Conservation (phyloP, 1,139 yeast genomes). For the Hyphopichia burtonii region DNA sequence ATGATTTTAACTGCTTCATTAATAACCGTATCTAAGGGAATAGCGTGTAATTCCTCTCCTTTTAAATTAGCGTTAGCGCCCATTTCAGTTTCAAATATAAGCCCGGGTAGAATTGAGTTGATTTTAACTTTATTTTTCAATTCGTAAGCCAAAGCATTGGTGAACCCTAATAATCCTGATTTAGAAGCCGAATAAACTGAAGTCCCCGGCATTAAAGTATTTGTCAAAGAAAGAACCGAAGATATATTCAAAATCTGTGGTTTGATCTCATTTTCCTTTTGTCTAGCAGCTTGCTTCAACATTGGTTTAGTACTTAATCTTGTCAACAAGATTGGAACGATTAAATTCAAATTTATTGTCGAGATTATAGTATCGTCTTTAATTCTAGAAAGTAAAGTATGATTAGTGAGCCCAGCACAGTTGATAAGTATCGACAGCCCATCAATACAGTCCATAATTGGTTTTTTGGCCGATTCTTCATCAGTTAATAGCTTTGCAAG, state of each 20-base stretch:
- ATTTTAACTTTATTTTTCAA: slow-evolving; percentile 53
- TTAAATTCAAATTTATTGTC: slow-evolving; percentile 60
- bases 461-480: slow-evolving; percentile 2
- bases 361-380: slow-evolving; percentile 39
- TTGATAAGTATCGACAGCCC: slow-evolving; percentile 57
- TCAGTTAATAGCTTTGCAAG: slow-evolving; percentile 19
- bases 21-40: slow-evolving; percentile 23
- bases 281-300: slow-evolving; percentile 28
- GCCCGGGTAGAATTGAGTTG: slow-evolving; percentile 71
- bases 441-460: slow-evolving; percentile 17
- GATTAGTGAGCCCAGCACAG: slow-evolving; percentile 80
- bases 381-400: slow-evolving; percentile 50
- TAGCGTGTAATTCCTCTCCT: slow-evolving; percentile 16
- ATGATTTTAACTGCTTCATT: slow-evolving; percentile 29
- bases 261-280: slow-evolving; percentile 4
- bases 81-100: slow-evolving; percentile 75
- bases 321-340: slow-evolving; percentile 62
- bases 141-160: slow-evolving; percentile 64
- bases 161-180: slow-evolving; percentile 71
- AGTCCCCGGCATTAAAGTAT: slow-evolving; percentile 56
- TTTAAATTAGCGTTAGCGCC: slow-evolving; percentile 31
- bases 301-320: slow-evolving; percentile 47
- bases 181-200: slow-evolving; percentile 79
- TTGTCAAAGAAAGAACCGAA: slow-evolving; percentile 57
- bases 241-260: slow-evolving; percentile 62